Evolutionary conservation across 2,329 filamentous ascomycete species (phyloP), one percentile per base, ranked within the genome.

Genomic region (Sarocladiaceae sp.): DNA sequence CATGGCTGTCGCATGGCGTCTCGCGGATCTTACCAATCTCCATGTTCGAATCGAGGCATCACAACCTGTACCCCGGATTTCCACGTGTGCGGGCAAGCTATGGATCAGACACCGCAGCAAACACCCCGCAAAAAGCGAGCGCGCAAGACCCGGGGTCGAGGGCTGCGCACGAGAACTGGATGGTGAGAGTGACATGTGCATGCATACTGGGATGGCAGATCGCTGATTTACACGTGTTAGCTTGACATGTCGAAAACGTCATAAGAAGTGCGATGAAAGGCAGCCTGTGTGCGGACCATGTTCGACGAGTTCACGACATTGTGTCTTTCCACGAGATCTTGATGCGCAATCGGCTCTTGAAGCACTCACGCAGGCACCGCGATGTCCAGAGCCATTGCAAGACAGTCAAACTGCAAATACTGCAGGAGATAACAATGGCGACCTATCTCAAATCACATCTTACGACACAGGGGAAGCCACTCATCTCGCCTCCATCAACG

Each of bases 201-300:
- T 26, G 20, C 32, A 20, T 15, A 32, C 43, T 24, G 18, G 37
- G 33, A 45, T 49, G 37, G 37, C 19, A 4, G 2, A 19, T 33
- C 5, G 7, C 6, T 40, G 35, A 35, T 20, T 26, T 12, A n/a
- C 23, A 34, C 4, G 7, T 2, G 15, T 9, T 15, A 69, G 65
- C 49, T 55, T 67, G 34, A 68, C 65, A 12, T 72, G 69, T 51
- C 65, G 68, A 40, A 62, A 62, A 47, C 58, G 71, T 45, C 66
- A 72, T 48, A 69, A 73, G 53, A 75, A 74, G 57, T 74, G 71
- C 52, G 70, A 72, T 49, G 70, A 74, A 56, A 58, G 58, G 27
- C 66, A 50, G 31, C 53, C 54, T 2, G 42, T 53, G 15, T 57
- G 55, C 39, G 53, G 54, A 12, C 53, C 55, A 13, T 57, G 55